Evolutionary conservation across 2,329 filamentous ascomycete genomes (phyloP).

Genomic region (Aurifilum marmelostoma): DNA sequence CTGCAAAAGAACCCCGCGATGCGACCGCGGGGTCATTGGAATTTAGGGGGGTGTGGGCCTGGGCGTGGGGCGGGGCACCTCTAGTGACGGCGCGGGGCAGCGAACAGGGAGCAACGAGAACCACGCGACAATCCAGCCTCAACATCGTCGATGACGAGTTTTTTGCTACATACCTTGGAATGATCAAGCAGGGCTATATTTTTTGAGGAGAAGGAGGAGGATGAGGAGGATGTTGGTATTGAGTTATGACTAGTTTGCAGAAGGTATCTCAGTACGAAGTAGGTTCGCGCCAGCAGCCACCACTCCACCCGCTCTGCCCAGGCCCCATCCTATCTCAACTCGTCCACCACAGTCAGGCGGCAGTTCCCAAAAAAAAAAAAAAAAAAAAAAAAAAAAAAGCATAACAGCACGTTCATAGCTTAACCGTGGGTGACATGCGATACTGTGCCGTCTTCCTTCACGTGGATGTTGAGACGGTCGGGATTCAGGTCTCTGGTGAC

Average conservation of each 20-base stretch:
- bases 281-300: neutral
- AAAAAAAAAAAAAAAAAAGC: neutral
- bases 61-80: neutral
- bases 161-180: neutral
- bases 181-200: neutral
- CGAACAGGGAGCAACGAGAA: neutral
- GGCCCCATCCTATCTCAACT: neutral
- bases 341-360: too few species aligned
- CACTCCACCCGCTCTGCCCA: neutral
- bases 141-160: neutral
- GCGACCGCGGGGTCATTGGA: constrained; percentile 35
- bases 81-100: neutral
- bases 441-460: constrained; percentile 64
- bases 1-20: constrained; percentile 31
- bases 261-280: neutral
- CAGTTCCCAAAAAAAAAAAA: too few species aligned
- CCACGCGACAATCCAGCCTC: neutral
- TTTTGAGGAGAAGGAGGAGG: neutral
- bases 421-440: constrained; percentile 61
- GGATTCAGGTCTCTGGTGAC: constrained; percentile 61
- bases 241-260: neutral
- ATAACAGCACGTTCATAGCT: constrained; percentile 17
- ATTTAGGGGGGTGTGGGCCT: constrained; percentile 10
- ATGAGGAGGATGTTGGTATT: neutral
- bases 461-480: constrained; percentile 61